Conservation (phyloP, 2,329 filamentous ascomycete genomes). For the Claviceps humidiphila region DNA sequence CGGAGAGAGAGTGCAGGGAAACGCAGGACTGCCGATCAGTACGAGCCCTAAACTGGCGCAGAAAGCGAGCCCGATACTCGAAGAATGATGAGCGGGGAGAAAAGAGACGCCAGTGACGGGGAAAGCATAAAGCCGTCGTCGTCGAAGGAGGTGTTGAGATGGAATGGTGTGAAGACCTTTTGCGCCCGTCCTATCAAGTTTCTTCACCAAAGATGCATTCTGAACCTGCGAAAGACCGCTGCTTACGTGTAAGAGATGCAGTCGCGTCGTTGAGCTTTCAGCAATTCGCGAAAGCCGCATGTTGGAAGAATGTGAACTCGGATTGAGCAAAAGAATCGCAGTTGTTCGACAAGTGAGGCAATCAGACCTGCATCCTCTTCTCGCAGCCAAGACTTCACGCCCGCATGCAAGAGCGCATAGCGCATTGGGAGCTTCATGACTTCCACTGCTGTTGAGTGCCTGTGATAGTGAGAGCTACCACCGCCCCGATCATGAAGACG, state of each 20-base stretch:
- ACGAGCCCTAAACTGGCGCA: background rate
- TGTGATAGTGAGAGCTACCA: conserved; percentile 37
- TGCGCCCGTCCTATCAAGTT: background rate
- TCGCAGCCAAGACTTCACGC: background rate
- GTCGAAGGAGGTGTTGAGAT: background rate
- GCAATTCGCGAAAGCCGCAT: too few species aligned
- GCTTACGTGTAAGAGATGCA: too few species aligned
- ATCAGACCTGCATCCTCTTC: background rate
- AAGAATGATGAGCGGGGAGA: background rate
- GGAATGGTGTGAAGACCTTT: background rate
- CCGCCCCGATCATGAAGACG: conserved; percentile 37
- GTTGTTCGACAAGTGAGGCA: background rate
- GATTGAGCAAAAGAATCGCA: too few species aligned
- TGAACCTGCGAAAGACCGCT: too few species aligned
- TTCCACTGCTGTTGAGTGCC: conserved; percentile 40
- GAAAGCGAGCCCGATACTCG: background rate
- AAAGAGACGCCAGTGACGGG: background rate
- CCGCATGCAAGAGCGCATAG: background rate
- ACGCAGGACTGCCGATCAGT: background rate
- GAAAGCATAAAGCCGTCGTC: background rate
- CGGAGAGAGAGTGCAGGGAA: background rate
- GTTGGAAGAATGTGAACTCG: too few species aligned
- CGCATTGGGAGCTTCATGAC: conserved; percentile 3
- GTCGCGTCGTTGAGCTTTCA: too few species aligned
- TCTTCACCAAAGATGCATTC: background rate